Percentiles rank a stretch among this genome's conserved stretches.
phyloP scores from a whole-genome alignment of 2,329 filamentous ascomycete species.

The Sporothrix globosa region DNA sequence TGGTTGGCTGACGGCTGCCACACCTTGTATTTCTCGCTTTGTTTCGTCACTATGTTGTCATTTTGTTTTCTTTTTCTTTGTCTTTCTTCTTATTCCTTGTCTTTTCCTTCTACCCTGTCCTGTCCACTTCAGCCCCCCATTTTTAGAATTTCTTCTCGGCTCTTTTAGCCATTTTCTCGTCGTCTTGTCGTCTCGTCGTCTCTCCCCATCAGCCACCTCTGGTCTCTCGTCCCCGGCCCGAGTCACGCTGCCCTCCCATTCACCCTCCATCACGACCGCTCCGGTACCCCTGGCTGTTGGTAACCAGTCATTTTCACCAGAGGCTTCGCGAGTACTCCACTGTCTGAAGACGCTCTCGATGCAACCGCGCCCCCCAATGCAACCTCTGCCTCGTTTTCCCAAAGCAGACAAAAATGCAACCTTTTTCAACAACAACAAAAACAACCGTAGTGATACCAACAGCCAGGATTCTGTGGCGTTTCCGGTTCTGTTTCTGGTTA shows the following conservation, averaged over 20 bases:
- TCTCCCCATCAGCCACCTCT: background rate
- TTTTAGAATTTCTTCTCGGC: background rate
- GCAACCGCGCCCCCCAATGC: constrained; percentile 10
- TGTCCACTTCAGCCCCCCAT: background rate
- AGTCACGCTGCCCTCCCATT: constrained; percentile 5
- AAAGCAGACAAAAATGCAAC: constrained; percentile 14
- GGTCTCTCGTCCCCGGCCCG: constrained; percentile 6
- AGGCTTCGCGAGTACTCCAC: background rate
- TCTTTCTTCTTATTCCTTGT: background rate
- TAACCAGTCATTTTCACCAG: constrained; percentile 12
- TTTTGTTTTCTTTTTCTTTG: constrained; percentile 5
- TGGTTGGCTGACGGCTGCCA: background rate
- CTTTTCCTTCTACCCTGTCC: too few relatives aligned
- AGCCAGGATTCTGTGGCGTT: background rate
- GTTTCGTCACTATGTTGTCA: constrained; percentile 25
- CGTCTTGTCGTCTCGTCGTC: background rate
- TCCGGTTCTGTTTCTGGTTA: background rate
- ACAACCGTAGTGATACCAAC: background rate
- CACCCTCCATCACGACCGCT: constrained; percentile 11
- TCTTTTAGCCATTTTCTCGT: constrained; percentile 1
- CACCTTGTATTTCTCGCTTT: background rate
- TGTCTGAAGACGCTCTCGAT: too few relatives aligned
- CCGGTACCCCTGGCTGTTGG: background rate
- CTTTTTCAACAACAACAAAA: background rate
- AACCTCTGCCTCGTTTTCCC: constrained; percentile 19